Percentiles rank a stretch among this genome's conserved stretches.
These are phyloP conservation scores for Sporobolomyces roseus DNA, from an alignment of 768 basidiomycete genomes.

Conservation along the genomic window DNA sequence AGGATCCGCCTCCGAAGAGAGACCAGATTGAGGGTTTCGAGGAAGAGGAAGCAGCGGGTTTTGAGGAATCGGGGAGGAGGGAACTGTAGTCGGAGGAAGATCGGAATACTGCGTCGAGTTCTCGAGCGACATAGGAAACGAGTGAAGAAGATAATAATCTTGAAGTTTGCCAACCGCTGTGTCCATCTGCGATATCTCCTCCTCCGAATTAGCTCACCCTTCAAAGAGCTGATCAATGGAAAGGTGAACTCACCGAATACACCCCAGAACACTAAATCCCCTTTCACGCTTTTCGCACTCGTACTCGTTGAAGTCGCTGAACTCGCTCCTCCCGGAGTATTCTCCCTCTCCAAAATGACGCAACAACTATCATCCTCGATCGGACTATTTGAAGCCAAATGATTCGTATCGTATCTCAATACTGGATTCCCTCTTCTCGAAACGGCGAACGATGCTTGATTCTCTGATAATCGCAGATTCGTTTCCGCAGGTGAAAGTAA, in stretches of 20 bases:
- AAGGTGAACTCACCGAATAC: conserved; percentile 19
- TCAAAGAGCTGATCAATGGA: background rate
- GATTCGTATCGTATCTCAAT: conserved; percentile 63
- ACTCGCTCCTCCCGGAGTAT: too few species aligned
- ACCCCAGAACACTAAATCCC: conserved; percentile 34
- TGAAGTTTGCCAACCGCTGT: conserved; percentile 78
- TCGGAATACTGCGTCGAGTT: conserved; percentile 55
- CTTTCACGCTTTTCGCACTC: conserved; percentile 31
- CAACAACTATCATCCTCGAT: conserved; percentile 70
- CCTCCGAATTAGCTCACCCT: too few species aligned
- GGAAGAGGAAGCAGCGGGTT: background rate
- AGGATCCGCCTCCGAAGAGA: conserved; percentile 8
- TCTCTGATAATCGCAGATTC: conserved; percentile 37
- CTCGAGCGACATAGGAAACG: conserved; percentile 74
- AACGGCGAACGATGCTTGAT: conserved; percentile 42
- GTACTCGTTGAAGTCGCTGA: conserved; percentile 9
- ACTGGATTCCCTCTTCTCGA: conserved; percentile 40
- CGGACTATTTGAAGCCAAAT: conserved; percentile 77
- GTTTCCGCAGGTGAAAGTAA: conserved; percentile 30
- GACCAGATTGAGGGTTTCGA: conserved; percentile 30
- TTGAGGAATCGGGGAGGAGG: conserved; percentile 25
- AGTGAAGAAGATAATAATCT: conserved; percentile 74
- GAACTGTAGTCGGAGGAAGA: conserved; percentile 23
- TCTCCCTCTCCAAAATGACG: conserved; percentile 43
- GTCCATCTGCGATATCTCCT: conserved; percentile 60